Base-by-base conservation (phyloP, 2,329 filamentous ascomycete genomes). In the Scortechinia acanthostroma region DNA sequence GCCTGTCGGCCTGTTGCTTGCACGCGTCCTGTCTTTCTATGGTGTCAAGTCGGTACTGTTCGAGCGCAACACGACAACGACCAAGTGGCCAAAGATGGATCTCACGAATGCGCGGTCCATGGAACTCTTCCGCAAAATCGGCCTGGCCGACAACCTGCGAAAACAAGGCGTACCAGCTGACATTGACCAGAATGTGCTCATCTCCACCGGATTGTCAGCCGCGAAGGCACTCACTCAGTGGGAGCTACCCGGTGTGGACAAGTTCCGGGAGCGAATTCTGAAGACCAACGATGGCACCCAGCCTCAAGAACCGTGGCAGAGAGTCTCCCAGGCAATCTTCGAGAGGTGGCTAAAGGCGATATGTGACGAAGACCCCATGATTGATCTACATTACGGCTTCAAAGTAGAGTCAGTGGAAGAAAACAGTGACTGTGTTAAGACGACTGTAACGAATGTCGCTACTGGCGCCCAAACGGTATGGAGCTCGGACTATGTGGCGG, bases 61-160 rank as follows among this genome's bases (percentile, higher is more conserved):
- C 10, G 25, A 30, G n/a, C 25, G n/a, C 10, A 30, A n/a, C 25
- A 10, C n/a, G 25, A n/a, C 10, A 30, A 30, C 25, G 10, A 30
- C 25, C n/a, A 30, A 30, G n/a, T 30, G 25, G 25, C 25, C 25
- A n/a, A 30, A 30, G n/a, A 30, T 30, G 25, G 25, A 30, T n/a
- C 25, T 30, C 10, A 30, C 25, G n/a, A 30, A 30, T n/a, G 10
- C 10, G 10, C 25, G 25, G n/a, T 10, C n/a, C n/a, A 30, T 30
- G 25, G 25, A 30, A n/a, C 10, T 30, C 10, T 30, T 30, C 10
- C 25, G 25, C 10, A n/a, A 10, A 10, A 10, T 30, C n/a, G 25
- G 25, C n/a, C 25, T 30, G 10, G 25, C 25, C 10, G 25, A 30
- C 25, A n/a, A 30, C n/a, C n/a, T n/a, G n/a, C n/a, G n/a, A n/a